These are phyloP conservation scores for Asterophora parasitica DNA, from an alignment of 768 basidiomycete species.

Conservation along the genomic window DNA sequence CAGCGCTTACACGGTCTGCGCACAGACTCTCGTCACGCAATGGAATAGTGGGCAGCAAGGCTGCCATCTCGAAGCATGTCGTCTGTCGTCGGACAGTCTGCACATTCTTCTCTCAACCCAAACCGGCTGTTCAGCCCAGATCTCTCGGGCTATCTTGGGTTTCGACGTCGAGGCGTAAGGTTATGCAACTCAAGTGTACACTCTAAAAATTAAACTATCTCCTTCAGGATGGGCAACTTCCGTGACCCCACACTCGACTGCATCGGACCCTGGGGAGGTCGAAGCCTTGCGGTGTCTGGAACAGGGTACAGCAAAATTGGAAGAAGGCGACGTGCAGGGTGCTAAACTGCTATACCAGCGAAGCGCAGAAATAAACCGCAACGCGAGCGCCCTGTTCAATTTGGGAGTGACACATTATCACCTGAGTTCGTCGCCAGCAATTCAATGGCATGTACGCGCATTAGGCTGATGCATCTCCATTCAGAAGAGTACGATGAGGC, in stretches of 20 bases:
- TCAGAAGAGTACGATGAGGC: conserved; percentile 86
- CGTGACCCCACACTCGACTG: conserved; percentile 74
- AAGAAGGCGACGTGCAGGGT: conserved; percentile 79
- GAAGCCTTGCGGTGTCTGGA: conserved; percentile 79
- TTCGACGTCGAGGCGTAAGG: conserved; percentile 26
- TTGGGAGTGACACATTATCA: conserved; percentile 88
- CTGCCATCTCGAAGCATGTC: conserved; percentile 4
- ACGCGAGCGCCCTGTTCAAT: conserved; percentile 80
- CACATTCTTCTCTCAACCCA: conserved; percentile 12
- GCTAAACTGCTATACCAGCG: conserved; percentile 76
- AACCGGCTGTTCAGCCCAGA: conserved; percentile 19
- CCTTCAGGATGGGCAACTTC: conserved; percentile 73
- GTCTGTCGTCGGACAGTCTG: conserved; percentile 14
- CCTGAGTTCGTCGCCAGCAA: conserved; percentile 52
- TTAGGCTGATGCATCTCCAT: conserved; percentile 11
- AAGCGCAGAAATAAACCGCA: conserved; percentile 76
- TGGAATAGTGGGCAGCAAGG: neutral
- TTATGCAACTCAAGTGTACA: conserved; percentile 7
- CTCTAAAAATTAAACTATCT: conserved; percentile 1
- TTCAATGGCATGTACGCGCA: conserved; percentile 8
- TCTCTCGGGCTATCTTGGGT: conserved; percentile 16
- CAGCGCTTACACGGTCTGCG: conserved; percentile 13
- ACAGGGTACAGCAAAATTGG: conserved; percentile 77
- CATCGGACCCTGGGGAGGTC: conserved; percentile 75
- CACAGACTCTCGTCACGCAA: conserved; percentile 9